Conservation (phyloP, 257 asterid species). For the Solanum gandarillasii region DNA sequence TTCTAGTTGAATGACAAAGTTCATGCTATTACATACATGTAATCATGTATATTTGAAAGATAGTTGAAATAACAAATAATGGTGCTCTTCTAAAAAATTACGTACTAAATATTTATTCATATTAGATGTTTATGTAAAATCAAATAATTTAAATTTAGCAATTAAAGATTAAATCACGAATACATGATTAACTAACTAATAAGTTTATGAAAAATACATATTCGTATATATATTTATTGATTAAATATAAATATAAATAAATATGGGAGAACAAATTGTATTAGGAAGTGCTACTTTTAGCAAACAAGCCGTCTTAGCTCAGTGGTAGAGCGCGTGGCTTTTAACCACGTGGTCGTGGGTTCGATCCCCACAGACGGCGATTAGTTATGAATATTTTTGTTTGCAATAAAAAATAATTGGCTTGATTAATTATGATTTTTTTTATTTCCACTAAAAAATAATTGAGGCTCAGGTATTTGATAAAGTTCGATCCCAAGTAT, state of each 20-base stretch:
- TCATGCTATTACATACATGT: not conserved
- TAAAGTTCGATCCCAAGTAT: not conserved
- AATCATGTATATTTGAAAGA: not conserved
- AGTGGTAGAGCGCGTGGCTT: conserved; percentile 99
- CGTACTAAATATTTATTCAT: not conserved
- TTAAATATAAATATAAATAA: too few relatives aligned
- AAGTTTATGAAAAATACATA: not conserved
- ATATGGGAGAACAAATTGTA: too few relatives aligned
- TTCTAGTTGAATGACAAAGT: not conserved
- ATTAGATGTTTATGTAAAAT: too few relatives aligned
- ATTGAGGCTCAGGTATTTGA: not conserved
- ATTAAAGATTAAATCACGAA: not conserved
- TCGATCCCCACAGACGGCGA: conserved; percentile 7
- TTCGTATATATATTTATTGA: too few relatives aligned
- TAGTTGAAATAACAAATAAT: not conserved
- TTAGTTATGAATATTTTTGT: too few relatives aligned
- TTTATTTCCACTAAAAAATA: too few relatives aligned
- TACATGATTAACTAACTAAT: not conserved
- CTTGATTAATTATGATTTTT: too few relatives aligned
- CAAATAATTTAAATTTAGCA: not conserved
- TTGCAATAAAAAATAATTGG: too few relatives aligned
- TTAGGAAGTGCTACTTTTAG: too few relatives aligned
- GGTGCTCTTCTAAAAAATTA: not conserved
- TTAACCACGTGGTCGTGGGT: conserved; percentile 98
- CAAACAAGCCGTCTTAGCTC: conserved; percentile 32